Conservation (phyloP, 768 basidiomycete genomes). For the Mycena pura region DNA sequence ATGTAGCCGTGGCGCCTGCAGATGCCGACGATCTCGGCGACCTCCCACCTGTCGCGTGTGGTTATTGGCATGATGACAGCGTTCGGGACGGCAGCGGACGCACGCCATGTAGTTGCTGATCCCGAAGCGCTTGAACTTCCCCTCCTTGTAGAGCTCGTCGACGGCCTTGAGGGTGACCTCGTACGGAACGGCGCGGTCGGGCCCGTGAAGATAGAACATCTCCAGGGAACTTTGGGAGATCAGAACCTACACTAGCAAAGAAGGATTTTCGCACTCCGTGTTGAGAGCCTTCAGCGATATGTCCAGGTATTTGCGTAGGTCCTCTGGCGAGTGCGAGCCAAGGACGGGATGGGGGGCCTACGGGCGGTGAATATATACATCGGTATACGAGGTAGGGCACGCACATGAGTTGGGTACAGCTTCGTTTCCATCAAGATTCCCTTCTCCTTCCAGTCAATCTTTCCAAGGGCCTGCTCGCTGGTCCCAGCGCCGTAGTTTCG, state of each 20-base stretch:
- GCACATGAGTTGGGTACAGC: conserved; percentile 49
- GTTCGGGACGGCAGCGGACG: conserved; percentile 11
- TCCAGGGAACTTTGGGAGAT: conserved; percentile 45
- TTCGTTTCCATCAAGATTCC: conserved; percentile 66
- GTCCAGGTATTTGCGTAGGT: conserved; percentile 49
- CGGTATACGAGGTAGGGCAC: not conserved
- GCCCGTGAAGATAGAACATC: conserved; percentile 64
- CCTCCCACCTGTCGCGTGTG: conserved; percentile 56
- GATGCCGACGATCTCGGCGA: conserved; percentile 67
- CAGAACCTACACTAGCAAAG: not conserved
- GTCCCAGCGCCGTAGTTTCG: conserved; percentile 58
- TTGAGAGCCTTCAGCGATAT: conserved; percentile 53
- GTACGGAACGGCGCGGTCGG: conserved; percentile 63
- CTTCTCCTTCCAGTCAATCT: conserved; percentile 54
- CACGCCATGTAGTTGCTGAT: conserved; percentile 67
- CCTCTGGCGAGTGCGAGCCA: conserved; percentile 33
- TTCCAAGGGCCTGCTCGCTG: conserved; percentile 59
- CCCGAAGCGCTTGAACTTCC: conserved; percentile 64
- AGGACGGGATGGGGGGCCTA: too few relatives aligned
- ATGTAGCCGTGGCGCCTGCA: conserved; percentile 61
- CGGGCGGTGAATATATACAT: too few relatives aligned
- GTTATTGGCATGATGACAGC: not conserved
- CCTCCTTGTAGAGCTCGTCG: conserved; percentile 61
- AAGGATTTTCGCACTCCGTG: conserved; percentile 47
- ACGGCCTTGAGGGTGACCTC: conserved; percentile 61